Evolutionary conservation across 2,329 filamentous ascomycete genomes (phyloP).

Genomic region (Aspergillus unguis): DNA sequence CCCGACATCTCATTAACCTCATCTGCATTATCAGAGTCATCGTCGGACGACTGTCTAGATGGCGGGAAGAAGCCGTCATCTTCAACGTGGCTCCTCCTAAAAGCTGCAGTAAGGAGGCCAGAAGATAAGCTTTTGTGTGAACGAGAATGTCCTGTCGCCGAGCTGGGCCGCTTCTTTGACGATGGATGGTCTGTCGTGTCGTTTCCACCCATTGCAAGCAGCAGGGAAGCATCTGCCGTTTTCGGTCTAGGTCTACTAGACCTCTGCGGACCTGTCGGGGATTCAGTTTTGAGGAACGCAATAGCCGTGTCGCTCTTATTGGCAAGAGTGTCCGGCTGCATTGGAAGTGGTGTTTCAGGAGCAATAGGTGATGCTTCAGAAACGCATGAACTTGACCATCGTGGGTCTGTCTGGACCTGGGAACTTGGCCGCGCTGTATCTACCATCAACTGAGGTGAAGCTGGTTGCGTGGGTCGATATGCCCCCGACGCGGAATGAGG

Average conservation of each 20-base stretch:
- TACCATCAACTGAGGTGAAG: conserved; percentile 28
- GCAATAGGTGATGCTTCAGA: conserved; percentile 84
- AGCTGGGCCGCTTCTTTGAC: conserved; percentile 39
- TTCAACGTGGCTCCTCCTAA: conserved; percentile 17
- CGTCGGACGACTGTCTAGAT: conserved; percentile 27
- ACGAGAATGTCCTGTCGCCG: conserved; percentile 36
- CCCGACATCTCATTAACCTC: conserved; percentile 21
- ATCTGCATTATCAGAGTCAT: conserved; percentile 31
- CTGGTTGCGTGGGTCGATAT: conserved; percentile 31
- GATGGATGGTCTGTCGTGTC: conserved; percentile 17
- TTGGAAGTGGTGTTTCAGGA: conserved; percentile 68
- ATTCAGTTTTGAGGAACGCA: conserved; percentile 55
- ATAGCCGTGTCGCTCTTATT: conserved; percentile 57
- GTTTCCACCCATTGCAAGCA: conserved; percentile 24
- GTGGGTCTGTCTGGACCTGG: conserved; percentile 10
- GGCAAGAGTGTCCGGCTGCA: conserved; percentile 67
- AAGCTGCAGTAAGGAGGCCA: conserved; percentile 26
- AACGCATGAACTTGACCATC: conserved; percentile 66
- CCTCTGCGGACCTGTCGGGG: conserved; percentile 30
- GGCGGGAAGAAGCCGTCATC: conserved; percentile 24
- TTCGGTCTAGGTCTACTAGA: conserved; percentile 37
- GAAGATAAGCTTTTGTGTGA: conserved; percentile 31
- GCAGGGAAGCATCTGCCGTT: conserved; percentile 42
- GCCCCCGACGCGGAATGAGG: conserved; percentile 35
- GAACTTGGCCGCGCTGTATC: conserved; percentile 7